Evolutionary conservation across 257 asterid species (phyloP), one percentile per base, ranked within the genome.

Genomic region (Cynanchum wilfordii): DNA sequence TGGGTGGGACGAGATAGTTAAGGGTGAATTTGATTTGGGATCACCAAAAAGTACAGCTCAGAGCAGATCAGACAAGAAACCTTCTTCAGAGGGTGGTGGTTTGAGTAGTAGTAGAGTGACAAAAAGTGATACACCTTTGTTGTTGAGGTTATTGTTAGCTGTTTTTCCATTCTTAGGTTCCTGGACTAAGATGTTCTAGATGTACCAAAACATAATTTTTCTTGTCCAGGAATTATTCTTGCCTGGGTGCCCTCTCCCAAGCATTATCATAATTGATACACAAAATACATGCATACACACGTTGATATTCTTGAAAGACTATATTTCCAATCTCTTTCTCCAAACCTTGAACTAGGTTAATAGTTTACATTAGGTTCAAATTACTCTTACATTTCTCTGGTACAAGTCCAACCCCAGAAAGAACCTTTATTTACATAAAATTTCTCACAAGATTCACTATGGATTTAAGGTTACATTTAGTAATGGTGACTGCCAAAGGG

Each of bases 1-100:
- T 66, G 97, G 98, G 24, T 94, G 99, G 99, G 96, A 89, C 54
- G 91, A 86, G 81, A 83, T 85, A 29, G 96, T 84, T 77, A 63
- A 33, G 10, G 84, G 55, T 40, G 83, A 81, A 50, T 76, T 78
- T 22, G 62, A 59, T 36, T n/a, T 68, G 20, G 74, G 80, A 8
- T 65, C 84, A 73, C 70, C 87, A 0, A 75, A 66, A 65, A 75
- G 77, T 22, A 78, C 78, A 74, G 66, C 70, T 71, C 73, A 25
- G 56, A 70, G 77, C 72, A 71, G 78, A 72, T 19, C 77, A 51
- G 38, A 70, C 67, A 82, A 80, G 63, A 72, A 22, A n/a, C 59
- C 77, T 77, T 51, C 77, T 77, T 7, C 65, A 2, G 78, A 80
- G 78, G 78, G 77, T 10, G 78, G 76, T 10, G 75, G 75, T 24